Percentiles rank a stretch among this genome's conserved stretches.
Evolutionary conservation across 2,329 filamentous ascomycete species (phyloP).

Genomic region (Endoconidiophora laricicola): DNA sequence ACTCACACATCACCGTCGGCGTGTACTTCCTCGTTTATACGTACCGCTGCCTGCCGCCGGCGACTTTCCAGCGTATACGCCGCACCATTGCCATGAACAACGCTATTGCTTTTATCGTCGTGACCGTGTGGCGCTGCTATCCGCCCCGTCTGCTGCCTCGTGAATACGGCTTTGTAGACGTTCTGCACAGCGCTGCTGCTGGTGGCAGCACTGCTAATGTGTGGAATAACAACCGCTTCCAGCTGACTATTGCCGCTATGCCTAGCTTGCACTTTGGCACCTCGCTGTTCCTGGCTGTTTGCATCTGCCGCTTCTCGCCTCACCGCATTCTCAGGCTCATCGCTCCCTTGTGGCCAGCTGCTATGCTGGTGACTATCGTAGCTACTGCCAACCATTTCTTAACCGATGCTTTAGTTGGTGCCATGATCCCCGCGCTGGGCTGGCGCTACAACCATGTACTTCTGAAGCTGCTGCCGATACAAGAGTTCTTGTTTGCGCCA

Average conservation of each 20-base stretch:
- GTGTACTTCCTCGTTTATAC: constrained; percentile 30
- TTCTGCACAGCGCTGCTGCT: constrained; percentile 22
- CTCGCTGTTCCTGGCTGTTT: constrained; percentile 22
- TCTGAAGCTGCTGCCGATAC: constrained; percentile 17
- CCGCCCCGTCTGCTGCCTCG: constrained; percentile 31
- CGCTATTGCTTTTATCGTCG: constrained; percentile 29
- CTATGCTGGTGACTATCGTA: constrained; percentile 26
- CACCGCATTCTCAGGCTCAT: constrained; percentile 22
- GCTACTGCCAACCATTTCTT: constrained; percentile 26
- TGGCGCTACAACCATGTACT: constrained; percentile 20
- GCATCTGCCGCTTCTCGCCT: constrained; percentile 23
- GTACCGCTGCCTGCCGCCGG: constrained; percentile 27
- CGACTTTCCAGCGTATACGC: constrained; percentile 25
- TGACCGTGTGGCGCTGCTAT: constrained; percentile 30
- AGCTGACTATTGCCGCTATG: constrained; percentile 33
- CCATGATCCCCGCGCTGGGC: constrained; percentile 20
- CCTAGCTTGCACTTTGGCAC: constrained; percentile 32
- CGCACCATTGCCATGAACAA: constrained; percentile 33
- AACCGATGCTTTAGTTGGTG: constrained; percentile 22
- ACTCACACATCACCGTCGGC: constrained; percentile 29
- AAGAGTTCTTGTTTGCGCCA: constrained; percentile 17
- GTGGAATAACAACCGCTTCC: constrained; percentile 30
- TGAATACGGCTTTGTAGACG: constrained; percentile 30
- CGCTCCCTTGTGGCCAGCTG: constrained; percentile 26
- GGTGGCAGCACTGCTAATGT: constrained; percentile 17